Evolutionary conservation across 1,139 yeast genomes (phyloP), one percentile per base, ranked within the genome.

Genomic region (Hemisphaericaspora lyxosophila): DNA sequence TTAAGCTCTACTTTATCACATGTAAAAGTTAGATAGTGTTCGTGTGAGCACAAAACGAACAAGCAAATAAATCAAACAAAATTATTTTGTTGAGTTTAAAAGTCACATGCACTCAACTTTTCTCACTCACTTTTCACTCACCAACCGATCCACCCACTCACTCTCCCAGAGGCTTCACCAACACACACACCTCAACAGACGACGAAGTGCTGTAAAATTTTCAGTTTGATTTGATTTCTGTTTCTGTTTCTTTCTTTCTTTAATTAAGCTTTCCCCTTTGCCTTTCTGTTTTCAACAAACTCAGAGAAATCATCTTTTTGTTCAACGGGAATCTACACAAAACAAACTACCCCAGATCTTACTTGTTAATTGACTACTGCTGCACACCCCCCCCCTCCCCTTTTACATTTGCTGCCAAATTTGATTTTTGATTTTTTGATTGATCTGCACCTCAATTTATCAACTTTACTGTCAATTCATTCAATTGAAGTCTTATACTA

Each of bases 101-200:
- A 20, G 3, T 43, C 45, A 41, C 43, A 36, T 40, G 43, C 42
- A 23, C 9, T 26, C 11, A 29, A 9, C 4, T 16, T n/a, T 18
- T 14, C 26, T 8, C 17, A 8, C 7, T 22, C 22, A 19, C 6
- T 18, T 14, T 15, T 8, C 17, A 8, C 7, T 22, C 22, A 19
- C 6, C 22, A 19, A 6, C 22, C 8, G 22, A 19, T 6, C 7
- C 22, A 19, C 22, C 22, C 22, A 19, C 6, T 19, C 22, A 19
- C 22, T 19, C 22, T 6, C 7, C 22, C 8, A 19, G 8, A 19
- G 8, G 8, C 6, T 8, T 19, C 22, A 19, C 6, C 22, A 19
- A 19, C 7, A n/a, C n/a, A n/a, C n/a, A n/a, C n/a, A n/a, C n/a
- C n/a, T n/a, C n/a, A n/a, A 8, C 22, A 19, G 22, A 19, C 22